These are phyloP conservation scores for Colletotrichum sp. DNA, from an alignment of 2,329 filamentous ascomycete species.

Conservation along the genomic window DNA sequence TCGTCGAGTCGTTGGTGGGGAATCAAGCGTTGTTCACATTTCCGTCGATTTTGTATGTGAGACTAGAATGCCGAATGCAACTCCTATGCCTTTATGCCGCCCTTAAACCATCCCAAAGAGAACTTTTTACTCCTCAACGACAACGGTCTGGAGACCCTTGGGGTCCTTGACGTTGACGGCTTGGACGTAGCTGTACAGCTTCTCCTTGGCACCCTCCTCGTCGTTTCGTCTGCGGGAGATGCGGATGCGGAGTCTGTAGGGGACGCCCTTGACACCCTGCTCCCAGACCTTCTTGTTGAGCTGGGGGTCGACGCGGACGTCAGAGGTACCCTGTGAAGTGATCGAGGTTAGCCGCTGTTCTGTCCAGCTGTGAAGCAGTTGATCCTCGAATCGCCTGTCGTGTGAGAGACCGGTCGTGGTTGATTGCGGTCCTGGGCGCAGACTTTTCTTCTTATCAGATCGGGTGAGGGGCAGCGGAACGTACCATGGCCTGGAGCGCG, in stretches of 20 bases:
- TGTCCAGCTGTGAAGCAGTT: background rate
- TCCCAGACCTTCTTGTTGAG: conserved; percentile 99
- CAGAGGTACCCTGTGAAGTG: conserved; percentile 80
- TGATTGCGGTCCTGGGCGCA: background rate
- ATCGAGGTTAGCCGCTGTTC: conserved; percentile 24
- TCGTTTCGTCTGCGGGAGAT: conserved; percentile 99
- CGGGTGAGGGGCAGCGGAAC: conserved; percentile 38
- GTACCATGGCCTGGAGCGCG: conserved; percentile 94
- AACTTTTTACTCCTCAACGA: conserved; percentile 74
- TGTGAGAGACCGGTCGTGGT: background rate
- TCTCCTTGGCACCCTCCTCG: conserved; percentile 99
- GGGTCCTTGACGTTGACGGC: conserved; percentile 99
- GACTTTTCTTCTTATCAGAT: background rate
- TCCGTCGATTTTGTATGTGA: conserved; percentile 24
- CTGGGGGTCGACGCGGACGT: conserved; percentile 97
- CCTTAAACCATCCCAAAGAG: conserved; percentile 45
- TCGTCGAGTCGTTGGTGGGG: conserved; percentile 23
- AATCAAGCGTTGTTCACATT: conserved; percentile 26
- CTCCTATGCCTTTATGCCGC: conserved; percentile 49
- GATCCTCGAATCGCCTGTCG: background rate
- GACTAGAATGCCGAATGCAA: conserved; percentile 50
- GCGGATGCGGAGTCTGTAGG: conserved; percentile 95
- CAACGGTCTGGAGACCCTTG: conserved; percentile 93
- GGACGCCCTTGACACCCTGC: conserved; percentile 97
- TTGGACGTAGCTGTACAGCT: conserved; percentile 99